phyloP scores from a whole-genome alignment of 768 basidiomycete genomes.

The Xerocomus potaroensis region DNA sequence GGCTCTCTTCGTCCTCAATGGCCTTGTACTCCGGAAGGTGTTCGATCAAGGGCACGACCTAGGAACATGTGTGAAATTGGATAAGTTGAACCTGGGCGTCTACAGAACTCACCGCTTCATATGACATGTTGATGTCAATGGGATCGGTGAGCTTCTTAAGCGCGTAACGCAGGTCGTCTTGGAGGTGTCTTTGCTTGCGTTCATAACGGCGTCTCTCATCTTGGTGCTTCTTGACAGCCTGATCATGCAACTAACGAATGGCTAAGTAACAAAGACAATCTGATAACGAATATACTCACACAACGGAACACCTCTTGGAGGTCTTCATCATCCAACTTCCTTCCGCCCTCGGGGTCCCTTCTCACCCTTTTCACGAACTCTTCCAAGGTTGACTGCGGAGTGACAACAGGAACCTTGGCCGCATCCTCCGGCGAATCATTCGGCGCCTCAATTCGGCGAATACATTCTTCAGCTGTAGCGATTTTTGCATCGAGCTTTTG shows the following conservation, averaged over 20 bases:
- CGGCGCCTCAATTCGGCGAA: constrained; percentile 40
- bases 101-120: constrained; percentile 64
- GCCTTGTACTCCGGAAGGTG: constrained; percentile 84
- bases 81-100: not conserved
- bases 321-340: constrained; percentile 47
- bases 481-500: constrained; percentile 81
- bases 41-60: constrained; percentile 76
- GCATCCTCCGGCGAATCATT: constrained; percentile 31
- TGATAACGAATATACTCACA: constrained; percentile 39
- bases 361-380: constrained; percentile 59
- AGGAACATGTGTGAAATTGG: not conserved
- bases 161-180: constrained; percentile 95
- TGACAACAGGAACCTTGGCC: constrained; percentile 35
- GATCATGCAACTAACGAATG: constrained; percentile 58
- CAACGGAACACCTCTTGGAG: constrained; percentile 56
- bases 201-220: constrained; percentile 88
- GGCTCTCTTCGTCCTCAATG: constrained; percentile 81
- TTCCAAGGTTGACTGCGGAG: constrained; percentile 58
- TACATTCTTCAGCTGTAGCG: constrained; percentile 56
- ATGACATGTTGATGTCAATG: constrained; percentile 68
- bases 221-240: constrained; percentile 68
- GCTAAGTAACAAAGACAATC: constrained; percentile 5
- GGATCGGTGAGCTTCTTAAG: constrained; percentile 85
- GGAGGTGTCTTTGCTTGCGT: constrained; percentile 77
- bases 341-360: constrained; percentile 48